Conservation (phyloP, 2,329 filamentous ascomycete genomes). For the Stagonosporopsis vannaccii region DNA sequence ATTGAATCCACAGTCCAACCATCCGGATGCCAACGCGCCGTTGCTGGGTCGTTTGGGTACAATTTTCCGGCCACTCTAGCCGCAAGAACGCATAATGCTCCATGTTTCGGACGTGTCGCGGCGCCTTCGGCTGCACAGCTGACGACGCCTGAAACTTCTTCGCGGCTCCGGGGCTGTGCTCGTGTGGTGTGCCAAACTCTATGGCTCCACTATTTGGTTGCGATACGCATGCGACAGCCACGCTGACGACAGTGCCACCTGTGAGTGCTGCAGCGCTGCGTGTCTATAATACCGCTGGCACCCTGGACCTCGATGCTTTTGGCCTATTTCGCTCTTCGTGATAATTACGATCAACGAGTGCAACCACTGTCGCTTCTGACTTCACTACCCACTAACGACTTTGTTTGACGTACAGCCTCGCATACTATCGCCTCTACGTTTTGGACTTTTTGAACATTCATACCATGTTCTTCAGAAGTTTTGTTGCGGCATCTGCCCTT, state of each 20-base stretch:
- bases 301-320: slow-evolving; percentile 9
- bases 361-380: slow-evolving; percentile 17
- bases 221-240: slow-evolving; percentile 18
- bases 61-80: neutral
- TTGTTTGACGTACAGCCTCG: neutral
- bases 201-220: slow-evolving; percentile 17
- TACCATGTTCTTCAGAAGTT: slow-evolving; percentile 42
- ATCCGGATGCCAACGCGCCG: slow-evolving; percentile 12
- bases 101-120: slow-evolving; percentile 40
- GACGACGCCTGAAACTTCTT: slow-evolving; percentile 47
- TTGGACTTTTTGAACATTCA: neutral
- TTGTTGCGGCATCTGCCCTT: slow-evolving; percentile 37
- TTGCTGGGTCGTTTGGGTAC: slow-evolving; percentile 3
- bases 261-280: neutral
- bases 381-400: neutral
- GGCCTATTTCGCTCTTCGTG: slow-evolving; percentile 11
- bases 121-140: slow-evolving; percentile 31
- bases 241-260: slow-evolving; percentile 13
- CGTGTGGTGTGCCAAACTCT: slow-evolving; percentile 19
- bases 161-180: slow-evolving; percentile 34
- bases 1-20: slow-evolving; percentile 11
- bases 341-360: slow-evolving; percentile 2
- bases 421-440: neutral
- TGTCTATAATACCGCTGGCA: slow-evolving; percentile 15
- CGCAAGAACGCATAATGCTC: slow-evolving; percentile 14